Conservation (phyloP, 2,329 filamentous ascomycete genomes). For the Pyrenophora graminea region DNA sequence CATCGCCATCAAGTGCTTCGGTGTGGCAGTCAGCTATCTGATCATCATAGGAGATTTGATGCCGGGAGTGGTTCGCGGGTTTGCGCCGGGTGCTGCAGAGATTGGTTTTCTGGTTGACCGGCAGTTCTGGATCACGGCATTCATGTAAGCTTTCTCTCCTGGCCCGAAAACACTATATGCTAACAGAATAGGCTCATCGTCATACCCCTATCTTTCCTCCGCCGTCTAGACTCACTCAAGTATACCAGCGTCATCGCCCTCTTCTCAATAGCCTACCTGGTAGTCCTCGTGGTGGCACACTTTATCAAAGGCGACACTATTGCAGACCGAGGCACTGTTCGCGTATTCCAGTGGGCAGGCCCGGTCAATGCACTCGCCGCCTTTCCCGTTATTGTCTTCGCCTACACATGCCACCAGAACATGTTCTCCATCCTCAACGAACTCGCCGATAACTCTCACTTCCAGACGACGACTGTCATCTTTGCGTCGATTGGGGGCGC, state of each 20-base stretch:
- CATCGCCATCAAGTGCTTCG: slow-evolving; percentile 97
- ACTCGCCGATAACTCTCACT: slow-evolving; percentile 80
- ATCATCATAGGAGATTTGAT: slow-evolving; percentile 99
- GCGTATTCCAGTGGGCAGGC: slow-evolving; percentile 77
- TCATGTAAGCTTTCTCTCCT: slow-evolving; percentile 66
- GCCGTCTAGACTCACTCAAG: slow-evolving; percentile 90
- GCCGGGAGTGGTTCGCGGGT: slow-evolving; percentile 88
- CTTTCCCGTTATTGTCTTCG: slow-evolving; percentile 94
- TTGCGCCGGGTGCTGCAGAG: slow-evolving; percentile 66
- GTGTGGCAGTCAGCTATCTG: slow-evolving; percentile 93
- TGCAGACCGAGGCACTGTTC: slow-evolving; percentile 72
- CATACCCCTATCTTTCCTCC: slow-evolving; percentile 90
- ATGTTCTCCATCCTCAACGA: slow-evolving; percentile 99
- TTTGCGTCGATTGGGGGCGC: slow-evolving; percentile 83
- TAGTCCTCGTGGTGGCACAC: slow-evolving; percentile 90
- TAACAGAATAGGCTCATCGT: slow-evolving; percentile 70
- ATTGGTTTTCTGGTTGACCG: slow-evolving; percentile 81
- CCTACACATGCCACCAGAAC: slow-evolving; percentile 99
- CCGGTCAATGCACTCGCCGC: slow-evolving; percentile 78
- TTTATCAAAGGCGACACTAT: slow-evolving; percentile 78
- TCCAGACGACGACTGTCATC: slow-evolving; percentile 78
- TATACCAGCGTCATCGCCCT: slow-evolving; percentile 93
- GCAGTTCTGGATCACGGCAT: slow-evolving; percentile 96
- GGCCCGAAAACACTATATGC: neutral
- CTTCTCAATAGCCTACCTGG: slow-evolving; percentile 90